Conservation (phyloP, 495 filamentous ascomycete genomes). For the Aspergillus incahuasiensis region DNA sequence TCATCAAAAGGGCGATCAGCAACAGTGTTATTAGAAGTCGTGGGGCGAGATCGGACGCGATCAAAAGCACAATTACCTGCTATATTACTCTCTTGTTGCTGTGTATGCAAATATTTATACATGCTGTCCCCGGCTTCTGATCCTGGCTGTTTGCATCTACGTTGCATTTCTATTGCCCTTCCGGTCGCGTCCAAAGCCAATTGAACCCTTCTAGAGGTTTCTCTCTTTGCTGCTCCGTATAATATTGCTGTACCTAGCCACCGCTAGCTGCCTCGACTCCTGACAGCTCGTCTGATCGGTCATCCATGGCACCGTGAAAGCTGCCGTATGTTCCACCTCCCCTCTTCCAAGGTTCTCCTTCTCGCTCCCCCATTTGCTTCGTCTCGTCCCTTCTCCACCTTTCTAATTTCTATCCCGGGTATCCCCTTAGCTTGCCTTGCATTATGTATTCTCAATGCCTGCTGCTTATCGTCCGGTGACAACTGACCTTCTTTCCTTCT, state of each 20-base stretch:
- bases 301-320: constrained; percentile 23
- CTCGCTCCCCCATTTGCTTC: constrained; percentile 23
- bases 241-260: background rate
- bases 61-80: no score
- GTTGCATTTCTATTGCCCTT: no score
- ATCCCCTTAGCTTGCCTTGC: constrained; percentile 18
- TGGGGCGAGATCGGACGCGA: background rate
- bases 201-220: background rate
- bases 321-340: constrained; percentile 31
- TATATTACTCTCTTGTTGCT: no score
- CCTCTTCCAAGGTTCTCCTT: constrained; percentile 15
- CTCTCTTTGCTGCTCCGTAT: background rate
- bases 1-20: background rate
- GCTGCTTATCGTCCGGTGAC: constrained; percentile 16
- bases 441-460: constrained; percentile 14
- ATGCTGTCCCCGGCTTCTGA: background rate
- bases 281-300: background rate
- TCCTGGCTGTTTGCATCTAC: constrained; percentile 7
- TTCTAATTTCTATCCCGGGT: constrained; percentile 18
- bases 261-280: background rate
- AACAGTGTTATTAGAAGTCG: background rate
- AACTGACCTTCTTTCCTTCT: constrained; percentile 15
- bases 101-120: no score
- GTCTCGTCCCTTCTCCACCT: constrained; percentile 17
- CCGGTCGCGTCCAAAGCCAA: no score